Percentiles rank a stretch among this genome's conserved stretches.
Conservation (phyloP, 1,139 yeast genomes). For the Candida freyschussii region DNA sequence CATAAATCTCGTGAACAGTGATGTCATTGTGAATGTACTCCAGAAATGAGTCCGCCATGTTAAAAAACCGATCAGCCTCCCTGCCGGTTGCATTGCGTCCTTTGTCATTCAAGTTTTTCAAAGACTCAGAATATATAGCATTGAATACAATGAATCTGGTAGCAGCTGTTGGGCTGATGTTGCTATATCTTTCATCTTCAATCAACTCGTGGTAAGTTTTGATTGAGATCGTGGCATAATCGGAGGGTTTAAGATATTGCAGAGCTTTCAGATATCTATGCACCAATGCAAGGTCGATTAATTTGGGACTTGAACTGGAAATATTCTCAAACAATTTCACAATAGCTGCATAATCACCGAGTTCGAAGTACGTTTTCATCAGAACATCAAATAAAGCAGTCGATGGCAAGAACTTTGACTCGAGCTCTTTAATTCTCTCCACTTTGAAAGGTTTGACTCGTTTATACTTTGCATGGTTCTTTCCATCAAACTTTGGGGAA, state of each 20-base stretch:
- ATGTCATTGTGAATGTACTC: conserved; percentile 5
- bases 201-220: conserved; percentile 13
- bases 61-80: conserved; percentile 13
- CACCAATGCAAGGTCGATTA: conserved; percentile 16
- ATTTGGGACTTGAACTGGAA: conserved; percentile 7
- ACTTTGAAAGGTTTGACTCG: conserved; percentile 5
- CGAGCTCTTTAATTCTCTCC: conserved; percentile 6
- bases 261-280: conserved; percentile 18
- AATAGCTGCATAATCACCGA: conserved; percentile 14
- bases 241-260: conserved; percentile 5
- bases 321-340: conserved; percentile 11
- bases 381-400: conserved; percentile 17
- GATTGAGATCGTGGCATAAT: conserved; percentile 16
- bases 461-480: not conserved
- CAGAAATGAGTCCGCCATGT: conserved; percentile 16
- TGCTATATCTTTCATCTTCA: conserved; percentile 6
- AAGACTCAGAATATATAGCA: conserved; percentile 18
- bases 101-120: conserved; percentile 17
- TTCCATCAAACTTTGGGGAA: conserved; percentile 1
- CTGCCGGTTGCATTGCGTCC: conserved; percentile 18
- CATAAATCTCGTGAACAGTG: conserved; percentile 16
- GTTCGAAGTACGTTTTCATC: conserved; percentile 14
- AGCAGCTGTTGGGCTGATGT: conserved; percentile 11
- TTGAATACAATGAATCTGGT: conserved; percentile 23
- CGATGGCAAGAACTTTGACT: conserved; percentile 17